Percentiles rank a stretch among this genome's conserved stretches.
Evolutionary conservation across 345 rosid species (phyloP).

Genomic region (Odontarrhena argentea): DNA sequence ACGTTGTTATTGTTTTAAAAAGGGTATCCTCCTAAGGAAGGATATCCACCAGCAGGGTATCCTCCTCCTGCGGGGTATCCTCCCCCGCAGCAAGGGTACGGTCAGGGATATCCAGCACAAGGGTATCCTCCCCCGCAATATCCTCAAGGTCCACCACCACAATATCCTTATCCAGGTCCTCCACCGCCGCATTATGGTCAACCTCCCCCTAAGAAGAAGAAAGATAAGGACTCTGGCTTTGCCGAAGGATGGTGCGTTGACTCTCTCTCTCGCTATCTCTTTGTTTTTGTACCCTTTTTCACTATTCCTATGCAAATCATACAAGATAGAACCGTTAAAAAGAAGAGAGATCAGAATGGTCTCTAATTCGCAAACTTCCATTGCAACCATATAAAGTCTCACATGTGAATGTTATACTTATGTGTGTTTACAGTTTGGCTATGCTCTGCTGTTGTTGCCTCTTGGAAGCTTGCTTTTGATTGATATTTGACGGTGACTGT

Average conservation of each 20-base stretch:
- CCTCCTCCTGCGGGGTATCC: conserved; percentile 38
- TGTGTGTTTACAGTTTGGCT: conserved; percentile 55
- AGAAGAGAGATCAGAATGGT: too few species aligned
- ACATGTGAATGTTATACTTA: background rate
- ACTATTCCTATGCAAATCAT: background rate
- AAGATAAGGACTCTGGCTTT: conserved; percentile 47
- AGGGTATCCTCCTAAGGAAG: conserved; percentile 41
- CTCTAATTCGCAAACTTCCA: too few species aligned
- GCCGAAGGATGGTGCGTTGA: conserved; percentile 63
- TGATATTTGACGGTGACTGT: conserved; percentile 31
- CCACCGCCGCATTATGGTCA: conserved; percentile 41
- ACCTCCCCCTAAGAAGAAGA: conserved; percentile 30
- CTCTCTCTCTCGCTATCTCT: background rate
- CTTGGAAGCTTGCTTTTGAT: conserved; percentile 67
- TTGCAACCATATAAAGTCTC: background rate
- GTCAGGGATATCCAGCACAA: conserved; percentile 47
- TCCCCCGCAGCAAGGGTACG: conserved; percentile 44
- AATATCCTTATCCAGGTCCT: conserved; percentile 43
- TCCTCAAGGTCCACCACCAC: conserved; percentile 50
- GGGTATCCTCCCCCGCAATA: conserved; percentile 57
- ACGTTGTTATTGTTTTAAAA: background rate
- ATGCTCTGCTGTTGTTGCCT: conserved; percentile 68
- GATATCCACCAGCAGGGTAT: conserved; percentile 62
- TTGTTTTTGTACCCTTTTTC: background rate
- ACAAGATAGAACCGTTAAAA: too few species aligned